These are phyloP conservation scores for Histomonas meleagridis DNA, from an alignment of 208 protist genomes.

Conservation along the genomic window DNA sequence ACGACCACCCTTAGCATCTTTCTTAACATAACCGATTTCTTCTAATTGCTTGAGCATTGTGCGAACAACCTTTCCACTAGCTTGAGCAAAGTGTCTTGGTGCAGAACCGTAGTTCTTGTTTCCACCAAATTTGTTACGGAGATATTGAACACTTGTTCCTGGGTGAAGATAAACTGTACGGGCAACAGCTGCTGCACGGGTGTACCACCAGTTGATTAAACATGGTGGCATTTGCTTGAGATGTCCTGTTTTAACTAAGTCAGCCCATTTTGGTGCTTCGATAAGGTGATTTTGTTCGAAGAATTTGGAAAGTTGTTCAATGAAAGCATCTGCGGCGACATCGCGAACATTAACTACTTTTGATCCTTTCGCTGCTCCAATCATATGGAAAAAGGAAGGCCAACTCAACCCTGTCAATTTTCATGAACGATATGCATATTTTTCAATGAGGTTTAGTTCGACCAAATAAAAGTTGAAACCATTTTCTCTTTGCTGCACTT, in stretches of 20 bases:
- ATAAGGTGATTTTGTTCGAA: conserved; percentile 72
- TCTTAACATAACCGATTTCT: conserved; percentile 45
- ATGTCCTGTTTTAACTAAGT: conserved; percentile 83
- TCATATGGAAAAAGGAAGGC: conserved; percentile 31
- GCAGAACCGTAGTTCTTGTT: conserved; percentile 47
- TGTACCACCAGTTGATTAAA: conserved; percentile 92
- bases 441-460: no score
- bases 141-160: conserved; percentile 70
- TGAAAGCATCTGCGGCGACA: conserved; percentile 77
- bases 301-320: conserved; percentile 74
- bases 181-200: conserved; percentile 78
- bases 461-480: no score
- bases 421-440: no score
- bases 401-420: neutral
- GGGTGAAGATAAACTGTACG: conserved; percentile 83
- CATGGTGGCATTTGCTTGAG: conserved; percentile 81
- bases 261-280: conserved; percentile 75
- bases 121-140: conserved; percentile 72
- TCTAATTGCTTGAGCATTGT: conserved; percentile 77
- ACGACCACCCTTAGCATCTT: conserved; percentile 49
- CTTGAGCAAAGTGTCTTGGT: conserved; percentile 64
- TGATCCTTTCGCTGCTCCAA: neutral
- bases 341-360: conserved; percentile 64
- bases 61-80: conserved; percentile 70
- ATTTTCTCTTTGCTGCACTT: no score